Evolutionary conservation across 2,329 filamentous ascomycete genomes (phyloP), one percentile per base, ranked within the genome.

Genomic region (Aspergillus intermedius): DNA sequence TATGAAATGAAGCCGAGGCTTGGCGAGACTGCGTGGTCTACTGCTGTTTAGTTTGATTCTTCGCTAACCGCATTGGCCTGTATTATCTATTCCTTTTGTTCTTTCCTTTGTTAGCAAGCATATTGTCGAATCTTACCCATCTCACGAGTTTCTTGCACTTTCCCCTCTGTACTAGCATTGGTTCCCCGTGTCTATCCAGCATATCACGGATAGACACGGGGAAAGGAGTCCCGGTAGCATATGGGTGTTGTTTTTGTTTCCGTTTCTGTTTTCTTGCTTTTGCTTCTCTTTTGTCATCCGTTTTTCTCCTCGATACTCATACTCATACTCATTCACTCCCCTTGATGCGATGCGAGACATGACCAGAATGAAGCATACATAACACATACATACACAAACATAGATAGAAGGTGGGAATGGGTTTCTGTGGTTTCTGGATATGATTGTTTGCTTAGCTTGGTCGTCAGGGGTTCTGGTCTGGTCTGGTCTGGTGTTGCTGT

Each of bases 1-100:
- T 86, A 84, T 57, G 81, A 84, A 41, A 73, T 80, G 54, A 85
- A 82, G 66, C 74, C 80, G 22, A 65, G 63, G 48, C 49, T 69
- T 49, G 60, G 60, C 25, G 63, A 68, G 43, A 61, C 62, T 44
- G 54, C 61, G 42, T 71, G 68, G 68, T 63, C 67, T 12, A 68
- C 68, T 21, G 51, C 67, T 8, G 66, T 70, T 21, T 66, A 60
- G 44, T 28, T 42, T 12, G 13, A 41, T 30, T 17, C 21, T 6
- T 17, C 37, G 6, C 17, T n/a, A 9, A 37, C 34, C 9, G 17
- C 25, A 21, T 19, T 13, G 7, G 3, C 15, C 7, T 40, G 19
- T 40, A 19, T 40, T 12, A 8, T 40, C 19, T 40, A 19, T 40
- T 22, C 19, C 10, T 7, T 40, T 40, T 22, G 10, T 40, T 19